Evolutionary conservation across 2,329 filamentous ascomycete genomes (phyloP).

Genomic region (Aspergillus aculeatinus): DNA sequence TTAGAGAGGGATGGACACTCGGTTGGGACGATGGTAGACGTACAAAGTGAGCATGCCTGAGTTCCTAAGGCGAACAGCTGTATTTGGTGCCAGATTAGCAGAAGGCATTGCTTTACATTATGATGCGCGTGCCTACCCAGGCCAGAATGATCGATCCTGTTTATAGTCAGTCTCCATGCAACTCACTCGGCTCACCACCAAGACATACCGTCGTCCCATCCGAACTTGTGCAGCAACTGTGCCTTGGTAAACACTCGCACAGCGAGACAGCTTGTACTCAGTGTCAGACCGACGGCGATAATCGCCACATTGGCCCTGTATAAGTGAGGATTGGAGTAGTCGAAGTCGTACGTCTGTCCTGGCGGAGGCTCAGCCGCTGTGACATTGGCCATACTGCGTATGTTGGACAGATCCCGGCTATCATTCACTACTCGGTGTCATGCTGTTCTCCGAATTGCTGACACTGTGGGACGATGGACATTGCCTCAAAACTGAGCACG

Average conservation of each 20-base stretch:
- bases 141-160: not conserved
- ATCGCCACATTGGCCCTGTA: conserved; percentile 7
- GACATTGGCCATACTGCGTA: not conserved
- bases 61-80: not conserved
- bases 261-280: conserved; percentile 4
- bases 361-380: conserved; percentile 1
- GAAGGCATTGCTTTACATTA: not conserved
- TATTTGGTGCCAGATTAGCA: not conserved
- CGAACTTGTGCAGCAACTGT: conserved; percentile 8
- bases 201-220: conserved; percentile 9
- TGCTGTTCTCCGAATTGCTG: not conserved
- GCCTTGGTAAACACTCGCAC: conserved; percentile 14
- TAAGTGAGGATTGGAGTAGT: conserved; percentile 11
- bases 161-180: not conserved
- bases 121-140: not conserved
- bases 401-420: not conserved
- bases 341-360: conserved; percentile 14
- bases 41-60: not conserved
- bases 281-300: conserved; percentile 5
- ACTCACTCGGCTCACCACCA: not conserved
- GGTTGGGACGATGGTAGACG: not conserved
- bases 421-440: not conserved
- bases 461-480: not conserved
- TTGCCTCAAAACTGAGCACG: not conserved
- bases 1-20: not conserved